Evolutionary conservation across 164 flowering plant species (phyloP).

Genomic region (Liriodendron chinense): DNA sequence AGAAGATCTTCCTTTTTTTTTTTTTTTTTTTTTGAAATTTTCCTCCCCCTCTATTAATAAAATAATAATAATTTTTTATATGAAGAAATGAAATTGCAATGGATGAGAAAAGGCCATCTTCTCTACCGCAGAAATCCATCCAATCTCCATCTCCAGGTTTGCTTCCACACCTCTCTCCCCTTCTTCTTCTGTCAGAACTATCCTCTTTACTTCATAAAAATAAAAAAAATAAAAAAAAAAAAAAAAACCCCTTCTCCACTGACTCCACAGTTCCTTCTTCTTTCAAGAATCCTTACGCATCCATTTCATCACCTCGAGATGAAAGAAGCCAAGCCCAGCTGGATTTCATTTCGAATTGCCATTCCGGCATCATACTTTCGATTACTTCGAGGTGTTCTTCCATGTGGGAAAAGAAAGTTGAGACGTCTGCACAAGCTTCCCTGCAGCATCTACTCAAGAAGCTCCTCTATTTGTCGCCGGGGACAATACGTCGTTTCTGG

Average conservation of each 20-base stretch:
- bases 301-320: constrained; percentile 3
- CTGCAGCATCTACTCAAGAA: constrained; percentile 43
- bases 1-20: no score
- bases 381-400: constrained; percentile 36
- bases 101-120: neutral
- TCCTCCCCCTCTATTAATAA: no score
- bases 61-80: no score
- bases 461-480: constrained; percentile 50
- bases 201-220: neutral
- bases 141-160: neutral
- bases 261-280: neutral
- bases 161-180: neutral
- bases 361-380: constrained; percentile 34
- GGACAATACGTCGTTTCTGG: constrained; percentile 46
- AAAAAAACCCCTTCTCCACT: neutral
- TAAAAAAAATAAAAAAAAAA: no score
- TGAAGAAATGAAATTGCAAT: neutral
- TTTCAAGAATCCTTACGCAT: neutral
- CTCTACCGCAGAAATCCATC: neutral
- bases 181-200: neutral
- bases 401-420: constrained; percentile 32
- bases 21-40: no score
- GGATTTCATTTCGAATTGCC: constrained; percentile 13
- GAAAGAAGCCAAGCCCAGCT: constrained; percentile 21
- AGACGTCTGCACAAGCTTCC: constrained; percentile 14